Evolutionary conservation across 2,329 filamentous ascomycete species (phyloP), one percentile per base, ranked within the genome.

Genomic region (Annulohypoxylon truncatum): DNA sequence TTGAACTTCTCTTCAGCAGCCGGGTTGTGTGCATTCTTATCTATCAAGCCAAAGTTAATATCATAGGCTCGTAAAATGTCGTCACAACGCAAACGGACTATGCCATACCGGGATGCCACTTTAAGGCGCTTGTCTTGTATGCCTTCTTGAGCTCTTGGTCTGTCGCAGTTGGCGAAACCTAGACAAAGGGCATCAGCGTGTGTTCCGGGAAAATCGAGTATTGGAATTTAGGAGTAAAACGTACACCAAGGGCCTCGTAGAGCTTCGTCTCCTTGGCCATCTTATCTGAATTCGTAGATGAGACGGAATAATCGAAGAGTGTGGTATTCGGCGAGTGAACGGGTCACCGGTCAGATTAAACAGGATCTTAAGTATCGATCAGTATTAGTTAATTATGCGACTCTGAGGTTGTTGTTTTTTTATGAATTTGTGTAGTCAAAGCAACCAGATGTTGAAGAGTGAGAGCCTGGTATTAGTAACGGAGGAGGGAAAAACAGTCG

Each of bases 1-100:
- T 99, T 98, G 90, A 99, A 99, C 82, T 97, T 99, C 67, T 97
- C 94, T 74, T 95, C 94, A 54, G 96, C 94, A 24, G 90, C 92
- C 40, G 94, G 94, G 84, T 97, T 96, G 84, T 96, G 89, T 71
- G 91, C 89, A 82, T 99, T 99, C 87, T 99, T 99, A 82, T 99
- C 95, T 96, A 73, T 38, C 61, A 24, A 28, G 12, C 31, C 4
- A 47, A 12, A n/a, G 38, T 71, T 58, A 64, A 31, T 10, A 61
- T 28, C 61, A 74, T 58, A 28, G 20, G 18, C 51, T 28, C 7
- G 12, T n/a, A 33, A 26, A 2, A 9, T 28, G 7, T 38, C 22
- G 5, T 33, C 26, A 7, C 18, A 12, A 44, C 9, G 13, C 15
- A 33, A 52, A 2, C 40, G 44, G 24, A 48, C 26, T 15, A 28